These are phyloP conservation scores for Termitomyces sp. DNA, from an alignment of 768 basidiomycete species.

Conservation along the genomic window DNA sequence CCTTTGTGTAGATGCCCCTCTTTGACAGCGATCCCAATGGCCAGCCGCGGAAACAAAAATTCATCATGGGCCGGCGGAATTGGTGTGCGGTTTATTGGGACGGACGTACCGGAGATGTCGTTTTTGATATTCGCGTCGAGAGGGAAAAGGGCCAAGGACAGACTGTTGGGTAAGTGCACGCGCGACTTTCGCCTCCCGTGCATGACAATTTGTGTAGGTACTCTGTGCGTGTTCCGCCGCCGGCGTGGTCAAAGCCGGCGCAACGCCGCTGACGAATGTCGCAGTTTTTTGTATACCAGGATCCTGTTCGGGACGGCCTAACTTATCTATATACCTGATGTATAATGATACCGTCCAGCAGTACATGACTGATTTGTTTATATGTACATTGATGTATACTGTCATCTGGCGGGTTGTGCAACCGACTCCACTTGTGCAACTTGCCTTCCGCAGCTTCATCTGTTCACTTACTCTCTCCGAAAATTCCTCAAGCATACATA, in stretches of 20 bases:
- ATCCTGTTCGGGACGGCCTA: neutral
- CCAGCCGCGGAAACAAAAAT: constrained; percentile 64
- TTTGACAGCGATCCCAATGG: constrained; percentile 79
- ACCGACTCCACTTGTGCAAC: too few species aligned
- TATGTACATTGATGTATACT: too few species aligned
- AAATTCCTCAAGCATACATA: too few species aligned
- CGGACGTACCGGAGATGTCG: constrained; percentile 50
- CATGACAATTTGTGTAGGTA: constrained; percentile 12
- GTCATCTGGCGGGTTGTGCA: too few species aligned
- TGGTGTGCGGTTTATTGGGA: constrained; percentile 76
- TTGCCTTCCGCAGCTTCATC: too few species aligned
- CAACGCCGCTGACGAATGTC: neutral
- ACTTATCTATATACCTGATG: neutral
- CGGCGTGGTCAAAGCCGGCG: constrained; percentile 15
- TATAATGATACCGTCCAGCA: neutral
- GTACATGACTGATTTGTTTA: neutral
- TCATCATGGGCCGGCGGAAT: constrained; percentile 85
- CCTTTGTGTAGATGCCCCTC: constrained; percentile 53
- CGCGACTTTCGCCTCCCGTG: too few species aligned
- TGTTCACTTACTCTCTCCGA: too few species aligned
- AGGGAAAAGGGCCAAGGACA: constrained; percentile 75
- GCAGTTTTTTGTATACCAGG: neutral
- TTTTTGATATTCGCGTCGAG: constrained; percentile 86
- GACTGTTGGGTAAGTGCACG: constrained; percentile 65
- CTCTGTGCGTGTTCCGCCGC: constrained; percentile 16